Conservation (phyloP, 495 filamentous ascomycete genomes). For the Trichocladium antarcticum region DNA sequence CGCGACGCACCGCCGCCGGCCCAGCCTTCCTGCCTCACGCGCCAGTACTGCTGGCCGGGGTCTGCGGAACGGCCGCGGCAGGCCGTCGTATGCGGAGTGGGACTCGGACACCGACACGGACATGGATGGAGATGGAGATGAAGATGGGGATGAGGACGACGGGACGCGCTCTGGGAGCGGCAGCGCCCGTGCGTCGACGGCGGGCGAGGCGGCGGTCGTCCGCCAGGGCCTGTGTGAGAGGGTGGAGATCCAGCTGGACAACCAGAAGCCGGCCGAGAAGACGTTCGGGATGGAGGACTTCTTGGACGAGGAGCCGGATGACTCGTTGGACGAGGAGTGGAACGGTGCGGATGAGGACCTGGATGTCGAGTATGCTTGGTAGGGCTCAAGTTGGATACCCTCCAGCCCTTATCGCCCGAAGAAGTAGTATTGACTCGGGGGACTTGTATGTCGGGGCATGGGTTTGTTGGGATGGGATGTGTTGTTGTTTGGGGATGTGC, state of each 20-base stretch:
- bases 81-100: slow-evolving; percentile 23
- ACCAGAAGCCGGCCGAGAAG: slow-evolving; percentile 63
- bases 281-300: slow-evolving; percentile 71
- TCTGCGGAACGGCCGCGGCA: slow-evolving; percentile 1
- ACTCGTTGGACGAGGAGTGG: slow-evolving; percentile 62
- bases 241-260: slow-evolving; percentile 74
- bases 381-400: background rate
- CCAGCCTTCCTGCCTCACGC: slow-evolving; percentile 8
- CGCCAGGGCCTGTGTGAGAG: slow-evolving; percentile 70
- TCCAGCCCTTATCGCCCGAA: background rate
- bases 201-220: slow-evolving; percentile 15
- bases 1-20: background rate
- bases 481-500: no score
- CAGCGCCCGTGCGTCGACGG: background rate
- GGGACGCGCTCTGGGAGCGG: background rate
- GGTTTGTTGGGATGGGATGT: no score
- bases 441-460: no score
- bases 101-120: slow-evolving; percentile 28
- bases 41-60: slow-evolving; percentile 16
- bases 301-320: slow-evolving; percentile 54
- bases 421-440: no score
- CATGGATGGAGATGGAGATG: slow-evolving; percentile 2
- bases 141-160: background rate
- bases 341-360: slow-evolving; percentile 40
- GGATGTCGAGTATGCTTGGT: slow-evolving; percentile 24